Evolutionary conservation across 331 rosid species (phyloP).

Genomic region (Acacia concinna): DNA sequence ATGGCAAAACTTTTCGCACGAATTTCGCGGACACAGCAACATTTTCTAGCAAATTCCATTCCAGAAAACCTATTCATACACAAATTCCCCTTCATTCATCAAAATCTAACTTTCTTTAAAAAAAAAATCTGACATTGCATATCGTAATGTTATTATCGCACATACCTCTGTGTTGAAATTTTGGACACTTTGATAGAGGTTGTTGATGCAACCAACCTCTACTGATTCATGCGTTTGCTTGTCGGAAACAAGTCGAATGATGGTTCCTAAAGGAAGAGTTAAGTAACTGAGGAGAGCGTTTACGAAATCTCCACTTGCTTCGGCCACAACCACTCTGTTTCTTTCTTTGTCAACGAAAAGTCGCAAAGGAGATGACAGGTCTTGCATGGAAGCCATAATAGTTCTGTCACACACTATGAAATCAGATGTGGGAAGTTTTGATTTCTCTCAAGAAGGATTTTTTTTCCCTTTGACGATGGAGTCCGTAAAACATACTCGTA

Average conservation of each 20-base stretch:
- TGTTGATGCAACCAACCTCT: slow-evolving; percentile 26
- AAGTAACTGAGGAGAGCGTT: slow-evolving; percentile 26
- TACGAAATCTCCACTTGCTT: slow-evolving; percentile 16
- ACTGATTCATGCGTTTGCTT: neutral
- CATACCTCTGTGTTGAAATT: neutral
- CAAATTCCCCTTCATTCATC: neutral
- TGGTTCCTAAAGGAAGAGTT: slow-evolving; percentile 30
- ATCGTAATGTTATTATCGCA: neutral
- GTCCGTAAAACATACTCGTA: no score
- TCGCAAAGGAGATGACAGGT: neutral
- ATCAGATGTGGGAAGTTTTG: neutral
- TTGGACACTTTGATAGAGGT: slow-evolving; percentile 22
- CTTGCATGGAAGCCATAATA: slow-evolving; percentile 24
- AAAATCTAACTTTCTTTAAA: neutral
- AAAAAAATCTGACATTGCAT: neutral
- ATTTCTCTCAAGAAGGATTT: neutral
- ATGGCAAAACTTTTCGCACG: neutral
- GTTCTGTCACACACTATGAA: no score
- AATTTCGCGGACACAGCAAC: slow-evolving; percentile 24
- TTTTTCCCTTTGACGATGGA: neutral
- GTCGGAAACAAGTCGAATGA: neutral
- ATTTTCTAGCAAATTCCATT: neutral
- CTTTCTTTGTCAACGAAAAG: slow-evolving; percentile 24
- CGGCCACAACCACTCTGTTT: slow-evolving; percentile 6
- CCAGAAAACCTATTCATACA: neutral